phyloP scores from a whole-genome alignment of 1,139 yeast species.

The Candida frijolesensis region DNA sequence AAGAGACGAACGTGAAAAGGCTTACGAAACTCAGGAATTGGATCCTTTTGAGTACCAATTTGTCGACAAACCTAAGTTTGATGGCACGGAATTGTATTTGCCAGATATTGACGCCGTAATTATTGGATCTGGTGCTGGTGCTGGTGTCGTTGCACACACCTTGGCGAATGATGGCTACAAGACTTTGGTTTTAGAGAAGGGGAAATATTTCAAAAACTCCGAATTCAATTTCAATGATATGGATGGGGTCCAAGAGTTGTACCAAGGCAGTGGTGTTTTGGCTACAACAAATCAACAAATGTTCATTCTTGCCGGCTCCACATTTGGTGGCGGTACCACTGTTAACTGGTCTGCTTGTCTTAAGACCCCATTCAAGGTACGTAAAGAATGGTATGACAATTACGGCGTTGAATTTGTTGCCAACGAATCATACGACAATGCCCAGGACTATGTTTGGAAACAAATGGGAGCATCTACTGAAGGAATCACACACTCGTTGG shows the following conservation, averaged over 20 bases:
- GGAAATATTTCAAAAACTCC: constrained; percentile 41
- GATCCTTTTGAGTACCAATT: constrained; percentile 34
- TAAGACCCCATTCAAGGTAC: constrained; percentile 54
- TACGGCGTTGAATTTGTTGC: constrained; percentile 54
- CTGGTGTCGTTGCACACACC: constrained; percentile 59
- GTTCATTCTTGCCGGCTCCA: constrained; percentile 53
- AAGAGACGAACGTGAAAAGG: constrained; percentile 28
- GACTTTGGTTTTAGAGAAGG: constrained; percentile 57
- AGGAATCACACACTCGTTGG: constrained; percentile 45
- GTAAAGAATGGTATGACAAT: constrained; percentile 57
- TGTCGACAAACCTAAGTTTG: constrained; percentile 33
- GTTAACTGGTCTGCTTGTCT: constrained; percentile 66
- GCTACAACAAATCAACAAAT: constrained; percentile 38
- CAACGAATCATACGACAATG: constrained; percentile 44
- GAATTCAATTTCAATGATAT: constrained; percentile 43
- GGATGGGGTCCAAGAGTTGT: constrained; percentile 40
- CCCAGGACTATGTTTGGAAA: constrained; percentile 50
- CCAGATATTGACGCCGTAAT: constrained; percentile 49
- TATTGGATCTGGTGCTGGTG: constrained; percentile 61
- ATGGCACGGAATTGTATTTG: constrained; percentile 35
- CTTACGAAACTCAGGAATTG: constrained; percentile 30
- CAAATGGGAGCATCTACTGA: constrained; percentile 53
- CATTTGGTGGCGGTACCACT: constrained; percentile 64
- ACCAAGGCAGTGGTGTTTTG: constrained; percentile 43
- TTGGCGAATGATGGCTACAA: constrained; percentile 47